Evolutionary conservation across 2,329 filamentous ascomycete species (phyloP).

Genomic region (Exophiala mesophila): DNA sequence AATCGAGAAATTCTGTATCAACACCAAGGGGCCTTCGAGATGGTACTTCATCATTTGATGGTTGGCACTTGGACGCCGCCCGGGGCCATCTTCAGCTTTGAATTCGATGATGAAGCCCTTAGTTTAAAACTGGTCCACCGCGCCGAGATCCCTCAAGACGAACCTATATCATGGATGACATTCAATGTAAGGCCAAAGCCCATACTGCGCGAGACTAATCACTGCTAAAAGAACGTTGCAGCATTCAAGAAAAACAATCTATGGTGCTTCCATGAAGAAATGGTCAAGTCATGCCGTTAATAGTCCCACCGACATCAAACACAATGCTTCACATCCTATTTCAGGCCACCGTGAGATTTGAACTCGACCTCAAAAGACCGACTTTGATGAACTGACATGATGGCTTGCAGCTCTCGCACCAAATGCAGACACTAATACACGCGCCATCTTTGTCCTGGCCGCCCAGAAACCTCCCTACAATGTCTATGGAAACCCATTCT

Average conservation of each 20-base stretch:
- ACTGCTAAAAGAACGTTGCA: conserved; percentile 33
- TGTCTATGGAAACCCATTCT: conserved; percentile 88
- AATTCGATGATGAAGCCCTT: conserved; percentile 77
- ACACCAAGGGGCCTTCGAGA: conserved; percentile 37
- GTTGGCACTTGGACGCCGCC: conserved; percentile 87
- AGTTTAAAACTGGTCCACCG: conserved; percentile 71
- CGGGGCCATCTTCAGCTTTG: conserved; percentile 82
- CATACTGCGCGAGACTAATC: neutral
- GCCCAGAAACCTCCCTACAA: conserved; percentile 71
- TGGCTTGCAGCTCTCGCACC: conserved; percentile 57
- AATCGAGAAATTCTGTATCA: neutral
- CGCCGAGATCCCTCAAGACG: conserved; percentile 73
- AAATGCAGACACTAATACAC: conserved; percentile 68
- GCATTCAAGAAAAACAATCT: conserved; percentile 78
- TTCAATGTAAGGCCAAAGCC: conserved; percentile 61
- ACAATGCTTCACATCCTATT: conserved; percentile 69
- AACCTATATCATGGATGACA: conserved; percentile 91
- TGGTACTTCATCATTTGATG: conserved; percentile 81
- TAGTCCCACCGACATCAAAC: conserved; percentile 69
- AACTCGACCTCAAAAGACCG: conserved; percentile 1
- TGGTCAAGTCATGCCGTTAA: conserved; percentile 79
- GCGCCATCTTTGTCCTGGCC: conserved; percentile 83
- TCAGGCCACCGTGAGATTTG: conserved; percentile 60
- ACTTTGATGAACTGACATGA: conserved; percentile 7
- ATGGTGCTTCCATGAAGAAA: conserved; percentile 89